Conservation (phyloP, 2,329 filamentous ascomycete genomes). For the Cadophora malorum region DNA sequence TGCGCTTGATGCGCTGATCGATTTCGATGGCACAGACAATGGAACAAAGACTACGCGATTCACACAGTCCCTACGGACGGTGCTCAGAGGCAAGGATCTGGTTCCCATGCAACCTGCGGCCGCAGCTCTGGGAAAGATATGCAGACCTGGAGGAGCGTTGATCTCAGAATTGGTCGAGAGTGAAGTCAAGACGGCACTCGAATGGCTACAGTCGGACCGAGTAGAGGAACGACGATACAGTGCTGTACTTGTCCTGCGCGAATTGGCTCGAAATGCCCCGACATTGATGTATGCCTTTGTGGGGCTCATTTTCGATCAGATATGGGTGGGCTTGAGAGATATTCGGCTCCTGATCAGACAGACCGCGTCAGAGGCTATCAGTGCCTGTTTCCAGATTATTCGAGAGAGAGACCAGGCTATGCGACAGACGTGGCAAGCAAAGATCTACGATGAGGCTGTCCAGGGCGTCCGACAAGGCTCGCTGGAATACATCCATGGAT, state of each 20-base stretch:
- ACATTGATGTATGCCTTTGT: conserved; percentile 97
- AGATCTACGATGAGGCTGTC: conserved; percentile 87
- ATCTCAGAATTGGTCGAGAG: conserved; percentile 96
- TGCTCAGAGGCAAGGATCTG: conserved; percentile 89
- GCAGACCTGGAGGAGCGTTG: conserved; percentile 88
- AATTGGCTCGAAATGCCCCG: conserved; percentile 89
- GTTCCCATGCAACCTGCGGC: conserved; percentile 90
- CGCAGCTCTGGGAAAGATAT: conserved; percentile 86
- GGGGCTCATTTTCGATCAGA: conserved; percentile 91
- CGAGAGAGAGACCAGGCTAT: conserved; percentile 88
- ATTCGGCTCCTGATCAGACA: conserved; percentile 89
- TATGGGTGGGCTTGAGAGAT: conserved; percentile 94
- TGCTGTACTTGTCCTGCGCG: conserved; percentile 87
- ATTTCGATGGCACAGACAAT: conserved; percentile 94
- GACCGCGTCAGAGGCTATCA: conserved; percentile 90
- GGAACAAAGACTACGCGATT: conserved; percentile 95
- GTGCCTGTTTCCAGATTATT: conserved; percentile 95
- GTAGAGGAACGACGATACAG: conserved; percentile 94
- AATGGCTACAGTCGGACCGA: conserved; percentile 95
- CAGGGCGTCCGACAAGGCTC: conserved; percentile 80
- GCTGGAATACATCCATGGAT: conserved; percentile 91
- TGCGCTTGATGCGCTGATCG: conserved; percentile 89
- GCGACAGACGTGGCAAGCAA: conserved; percentile 85
- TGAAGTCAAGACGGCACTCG: conserved; percentile 93
- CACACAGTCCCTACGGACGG: conserved; percentile 84